phyloP scores from a whole-genome alignment of 73 alveolate species.

The Uronychia binucleata region DNA sequence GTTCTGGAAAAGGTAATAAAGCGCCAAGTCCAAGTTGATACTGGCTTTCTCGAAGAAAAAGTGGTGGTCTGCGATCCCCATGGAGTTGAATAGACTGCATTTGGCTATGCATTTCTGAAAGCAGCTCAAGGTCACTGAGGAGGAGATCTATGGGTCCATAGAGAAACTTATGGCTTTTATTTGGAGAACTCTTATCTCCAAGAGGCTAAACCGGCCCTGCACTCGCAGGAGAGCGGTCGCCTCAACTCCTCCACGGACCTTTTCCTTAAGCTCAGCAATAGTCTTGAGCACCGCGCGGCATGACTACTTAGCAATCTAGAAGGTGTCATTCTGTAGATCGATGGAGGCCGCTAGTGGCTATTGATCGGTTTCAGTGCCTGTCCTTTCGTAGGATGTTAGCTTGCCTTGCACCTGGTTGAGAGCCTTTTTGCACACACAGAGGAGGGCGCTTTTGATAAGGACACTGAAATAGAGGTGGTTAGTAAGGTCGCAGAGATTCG shows the following conservation, averaged over 20 bases:
- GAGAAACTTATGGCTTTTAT: background rate
- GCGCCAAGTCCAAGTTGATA: background rate
- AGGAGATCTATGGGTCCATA: background rate
- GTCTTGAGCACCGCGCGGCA: background rate
- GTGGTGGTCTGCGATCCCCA: background rate
- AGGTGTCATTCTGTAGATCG: background rate
- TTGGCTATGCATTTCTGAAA: background rate
- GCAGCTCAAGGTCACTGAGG: background rate
- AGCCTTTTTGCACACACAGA: background rate
- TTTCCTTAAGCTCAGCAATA: background rate
- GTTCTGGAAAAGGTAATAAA: background rate
- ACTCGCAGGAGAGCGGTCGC: background rate
- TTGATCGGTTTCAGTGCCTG: background rate
- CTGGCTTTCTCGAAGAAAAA: background rate
- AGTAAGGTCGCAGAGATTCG: background rate
- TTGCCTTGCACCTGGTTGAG: background rate
- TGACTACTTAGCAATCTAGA: background rate
- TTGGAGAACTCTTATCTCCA: background rate
- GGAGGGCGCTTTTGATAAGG: background rate
- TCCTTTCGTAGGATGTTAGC: background rate
- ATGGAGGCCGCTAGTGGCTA: background rate
- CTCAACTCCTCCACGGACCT: background rate
- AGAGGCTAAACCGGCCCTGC: background rate
- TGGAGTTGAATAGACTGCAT: background rate
- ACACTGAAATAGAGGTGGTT: background rate